Evolutionary conservation across 805 yeast genomes (phyloP), one percentile per base, ranked within the genome.

Genomic region (Vanderwaltozyma polyspora): DNA sequence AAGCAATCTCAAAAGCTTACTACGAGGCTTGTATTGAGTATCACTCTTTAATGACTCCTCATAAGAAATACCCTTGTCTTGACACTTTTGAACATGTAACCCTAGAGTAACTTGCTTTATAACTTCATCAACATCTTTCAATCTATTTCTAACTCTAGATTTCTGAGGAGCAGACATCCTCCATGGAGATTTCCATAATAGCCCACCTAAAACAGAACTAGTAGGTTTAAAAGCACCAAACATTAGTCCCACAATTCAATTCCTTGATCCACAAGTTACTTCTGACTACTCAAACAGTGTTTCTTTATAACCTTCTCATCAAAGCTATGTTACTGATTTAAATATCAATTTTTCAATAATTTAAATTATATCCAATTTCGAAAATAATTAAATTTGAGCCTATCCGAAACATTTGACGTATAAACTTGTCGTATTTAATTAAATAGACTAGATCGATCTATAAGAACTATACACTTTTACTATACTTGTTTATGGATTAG

Each of bases 121-220:
- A 44, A 81, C 87, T 13, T 67, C 51, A 63, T 91, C 98, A 33
- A 91, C 96, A 28, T 63, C 63, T 55, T 72, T 75, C 72, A 91
- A 68, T 60, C 98, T 75, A 43, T 72, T 68, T 64, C 96, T 74
- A 55, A 84, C 86, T 53, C 97, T 71, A 40, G 69, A 70, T 59
- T 91, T 91, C 54, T 86, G 95, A 10, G 70, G 74, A 24, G 68
- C 63, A 3, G 95, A 81, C 70, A 89, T 65, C 42, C 83, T 71
- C 73, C 83, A 79, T 40, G 89, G 81, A 33, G 66, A 68, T 57
- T 79, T 81, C 82, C 78, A 71, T 34, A 51, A 34, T 13, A 48
- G 29, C 18, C 63, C 63, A 35, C 63, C 60, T 6, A 53, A 35
- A 19, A 45, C 33, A 0, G 54, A 27, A 31, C 35, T 44, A 13